These are phyloP conservation scores for Aureobasidium sp. DNA, from an alignment of 2,329 filamentous ascomycete species.

Conservation along the genomic window DNA sequence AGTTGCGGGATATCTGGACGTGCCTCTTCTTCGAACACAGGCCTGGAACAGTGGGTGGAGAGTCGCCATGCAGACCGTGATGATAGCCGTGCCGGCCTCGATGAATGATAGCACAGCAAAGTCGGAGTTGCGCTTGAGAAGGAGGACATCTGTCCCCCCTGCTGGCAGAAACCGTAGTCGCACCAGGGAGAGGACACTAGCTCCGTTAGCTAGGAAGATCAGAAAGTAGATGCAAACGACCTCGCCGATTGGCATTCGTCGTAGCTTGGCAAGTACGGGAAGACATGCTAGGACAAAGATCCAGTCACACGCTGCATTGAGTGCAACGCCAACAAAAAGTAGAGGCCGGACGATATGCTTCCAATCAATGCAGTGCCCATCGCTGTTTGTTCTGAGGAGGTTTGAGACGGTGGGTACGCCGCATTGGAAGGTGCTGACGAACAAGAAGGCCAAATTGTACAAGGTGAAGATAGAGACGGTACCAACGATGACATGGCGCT, in stretches of 20 bases:
- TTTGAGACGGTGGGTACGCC: slow-evolving; percentile 12
- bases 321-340: neutral
- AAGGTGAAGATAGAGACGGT: neutral
- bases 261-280: slow-evolving; percentile 8
- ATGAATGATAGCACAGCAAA: slow-evolving; percentile 1
- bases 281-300: slow-evolving; percentile 12
- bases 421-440: slow-evolving; percentile 15
- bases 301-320: slow-evolving; percentile 16
- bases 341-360: slow-evolving; percentile 4
- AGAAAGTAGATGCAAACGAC: slow-evolving; percentile 11
- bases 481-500: slow-evolving; percentile 10
- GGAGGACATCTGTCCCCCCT: neutral
- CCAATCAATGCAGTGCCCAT: slow-evolving; percentile 10
- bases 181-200: slow-evolving; percentile 14
- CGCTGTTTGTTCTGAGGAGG: neutral
- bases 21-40: neutral
- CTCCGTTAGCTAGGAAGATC: slow-evolving; percentile 13
- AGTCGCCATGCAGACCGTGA: slow-evolving; percentile 15
- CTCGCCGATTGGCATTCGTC: slow-evolving; percentile 4
- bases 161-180: slow-evolving; percentile 6
- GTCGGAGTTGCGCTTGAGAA: slow-evolving; percentile 3
- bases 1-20: neutral
- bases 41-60: slow-evolving; percentile 13
- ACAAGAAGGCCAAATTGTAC: neutral
- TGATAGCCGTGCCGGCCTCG: slow-evolving; percentile 14